Evolutionary conservation across 805 yeast species (phyloP).

Genomic region (Ogataea angusta): DNA sequence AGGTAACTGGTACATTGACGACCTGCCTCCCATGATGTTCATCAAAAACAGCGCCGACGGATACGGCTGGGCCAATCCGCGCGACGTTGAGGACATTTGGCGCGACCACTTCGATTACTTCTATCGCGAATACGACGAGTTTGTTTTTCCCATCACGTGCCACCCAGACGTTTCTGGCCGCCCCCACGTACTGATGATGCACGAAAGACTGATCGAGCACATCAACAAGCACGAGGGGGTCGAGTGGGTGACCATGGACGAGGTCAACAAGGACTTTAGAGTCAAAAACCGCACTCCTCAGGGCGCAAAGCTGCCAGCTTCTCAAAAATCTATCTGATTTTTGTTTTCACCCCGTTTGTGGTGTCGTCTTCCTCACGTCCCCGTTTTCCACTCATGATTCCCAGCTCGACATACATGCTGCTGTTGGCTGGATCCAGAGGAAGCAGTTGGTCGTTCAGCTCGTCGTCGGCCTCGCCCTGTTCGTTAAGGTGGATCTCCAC

Average conservation of each 20-base stretch:
- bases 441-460: slow-evolving; percentile 19
- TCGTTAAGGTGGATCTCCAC: slow-evolving; percentile 22
- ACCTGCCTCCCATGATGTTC: slow-evolving; percentile 39
- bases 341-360: slow-evolving; percentile 40
- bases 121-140: slow-evolving; percentile 36
- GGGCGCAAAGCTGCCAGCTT: slow-evolving; percentile 31
- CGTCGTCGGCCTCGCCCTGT: slow-evolving; percentile 31
- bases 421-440: slow-evolving; percentile 17
- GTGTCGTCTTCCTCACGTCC: slow-evolving; percentile 41
- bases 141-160: slow-evolving; percentile 37
- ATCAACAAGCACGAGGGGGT: slow-evolving; percentile 38
- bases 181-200: slow-evolving; percentile 36
- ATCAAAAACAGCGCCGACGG: slow-evolving; percentile 32
- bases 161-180: slow-evolving; percentile 39
- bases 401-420: slow-evolving; percentile 30
- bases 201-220: slow-evolving; percentile 35
- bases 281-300: slow-evolving; percentile 25
- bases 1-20: slow-evolving; percentile 38
- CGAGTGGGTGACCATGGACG: slow-evolving; percentile 39
- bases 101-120: slow-evolving; percentile 38
- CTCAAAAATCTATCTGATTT: slow-evolving; percentile 21
- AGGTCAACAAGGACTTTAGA: slow-evolving; percentile 33
- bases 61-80: slow-evolving; percentile 36
- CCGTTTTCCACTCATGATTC: slow-evolving; percentile 36
- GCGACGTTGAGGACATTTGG: slow-evolving; percentile 38